Evolutionary conservation across 495 filamentous ascomycete species (phyloP), one percentile per base, ranked within the genome.

Genomic region (Opeltia flavorubescens): DNA sequence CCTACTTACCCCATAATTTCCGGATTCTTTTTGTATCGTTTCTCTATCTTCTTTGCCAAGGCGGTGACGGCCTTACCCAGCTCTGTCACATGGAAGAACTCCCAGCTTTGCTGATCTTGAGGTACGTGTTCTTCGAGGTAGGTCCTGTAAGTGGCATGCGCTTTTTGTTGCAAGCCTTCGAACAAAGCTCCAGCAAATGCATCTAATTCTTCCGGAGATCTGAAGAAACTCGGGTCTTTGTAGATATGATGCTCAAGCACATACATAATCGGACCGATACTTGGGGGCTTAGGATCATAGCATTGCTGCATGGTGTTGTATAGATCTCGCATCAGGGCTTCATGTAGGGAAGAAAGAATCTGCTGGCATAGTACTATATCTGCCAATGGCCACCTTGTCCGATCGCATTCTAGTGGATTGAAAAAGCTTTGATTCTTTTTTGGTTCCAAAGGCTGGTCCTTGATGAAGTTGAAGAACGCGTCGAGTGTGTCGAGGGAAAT

Each of bases 1-100:
- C 31, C 17, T 30, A 56, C 66, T 50, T 66, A 79, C 76, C 86
- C 89, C 81, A 95, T 81, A 46, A 96, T 80, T 39, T 85, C 82
- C 1, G 87, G 86, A 49, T 83, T 94, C 49, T 83, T 89, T 47
- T 76, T 74, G 62, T 89, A 99, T 20, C 93, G 78, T 62, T 95
- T 96, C 64, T 86, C 80, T 50, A 94, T 89, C 61, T 77, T 86
- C 51, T 89, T 77, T 23, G 78, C 81, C 21, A 95, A 71, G 51
- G 81, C 84, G 8, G 85, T 77, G 3, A 95, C 83, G 1, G 81
- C 75, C 58, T 94, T 84, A 18, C 86, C 86, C 33, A 96, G 77
- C 51, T 89, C 75, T 45, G 94, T 83, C 41, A 96, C 79, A 61
- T 95, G 80, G 46, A 72, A 83, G 54, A 89, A 82, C 50, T 91